Conservation (phyloP, 1,139 yeast genomes). For the Yamadazyma jaroonii region DNA sequence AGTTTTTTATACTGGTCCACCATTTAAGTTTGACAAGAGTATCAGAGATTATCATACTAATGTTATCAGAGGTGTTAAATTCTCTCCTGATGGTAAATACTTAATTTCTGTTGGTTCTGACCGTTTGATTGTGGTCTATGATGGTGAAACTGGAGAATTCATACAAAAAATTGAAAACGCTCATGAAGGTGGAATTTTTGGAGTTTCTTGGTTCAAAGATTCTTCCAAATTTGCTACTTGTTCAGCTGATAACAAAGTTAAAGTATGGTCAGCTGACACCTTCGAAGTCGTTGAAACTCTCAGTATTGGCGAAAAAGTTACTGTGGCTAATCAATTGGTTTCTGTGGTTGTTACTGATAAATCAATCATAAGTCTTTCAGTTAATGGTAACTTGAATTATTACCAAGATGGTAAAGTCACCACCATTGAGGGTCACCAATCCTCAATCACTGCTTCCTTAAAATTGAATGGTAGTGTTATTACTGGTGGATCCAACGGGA, state of each 20-base stretch:
- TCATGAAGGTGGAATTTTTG: conserved; percentile 80
- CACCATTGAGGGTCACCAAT: conserved; percentile 74
- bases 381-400: conserved; percentile 68
- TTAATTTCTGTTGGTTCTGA: conserved; percentile 88
- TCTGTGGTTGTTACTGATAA: conserved; percentile 72
- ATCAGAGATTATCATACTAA: conserved; percentile 74
- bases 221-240: conserved; percentile 69
- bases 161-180: conserved; percentile 50
- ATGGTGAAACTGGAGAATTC: conserved; percentile 84
- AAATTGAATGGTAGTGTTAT: conserved; percentile 26
- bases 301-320: conserved; percentile 29
- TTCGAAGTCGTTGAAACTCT: conserved; percentile 33
- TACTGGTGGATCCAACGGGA: conserved; percentile 88
- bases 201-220: conserved; percentile 66
- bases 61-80: conserved; percentile 77
- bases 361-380: conserved; percentile 62
- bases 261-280: conserved; percentile 52
- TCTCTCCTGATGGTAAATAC: conserved; percentile 73
- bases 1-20: conserved; percentile 90
- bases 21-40: conserved; percentile 79
- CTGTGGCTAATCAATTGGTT: conserved; percentile 67
- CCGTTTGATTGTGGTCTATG: conserved; percentile 71
- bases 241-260: conserved; percentile 78
- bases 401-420: conserved; percentile 39
- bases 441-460: conserved; percentile 57